These are phyloP conservation scores for Trichoderma reesei DNA, from an alignment of 495 filamentous ascomycete genomes.

Conservation along the genomic window DNA sequence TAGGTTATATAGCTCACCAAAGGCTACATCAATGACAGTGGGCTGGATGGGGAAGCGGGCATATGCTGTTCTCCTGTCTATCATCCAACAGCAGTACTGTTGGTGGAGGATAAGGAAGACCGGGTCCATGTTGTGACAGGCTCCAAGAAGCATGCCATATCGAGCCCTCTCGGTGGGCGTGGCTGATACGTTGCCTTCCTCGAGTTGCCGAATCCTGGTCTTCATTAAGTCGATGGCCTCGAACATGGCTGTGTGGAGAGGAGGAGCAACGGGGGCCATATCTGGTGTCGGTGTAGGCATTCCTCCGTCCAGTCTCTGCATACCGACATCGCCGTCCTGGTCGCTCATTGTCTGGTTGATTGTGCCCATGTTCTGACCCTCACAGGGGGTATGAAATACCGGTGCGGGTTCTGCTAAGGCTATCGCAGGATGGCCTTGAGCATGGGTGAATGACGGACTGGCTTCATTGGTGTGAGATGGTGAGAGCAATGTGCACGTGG, in stretches of 20 bases:
- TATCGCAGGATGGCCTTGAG: not conserved
- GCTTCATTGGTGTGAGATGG: slow-evolving; percentile 47
- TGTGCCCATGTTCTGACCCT: not conserved
- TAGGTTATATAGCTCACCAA: slow-evolving; percentile 27
- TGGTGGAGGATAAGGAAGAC: slow-evolving; percentile 64
- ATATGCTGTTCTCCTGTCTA: slow-evolving; percentile 11
- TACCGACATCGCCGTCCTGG: not conserved
- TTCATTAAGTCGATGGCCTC: not conserved
- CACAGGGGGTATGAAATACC: not conserved
- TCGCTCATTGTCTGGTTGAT: not conserved
- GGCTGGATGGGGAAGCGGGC: slow-evolving; percentile 5
- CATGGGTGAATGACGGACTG: slow-evolving; percentile 25
- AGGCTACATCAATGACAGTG: slow-evolving; percentile 23
- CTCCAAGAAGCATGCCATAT: slow-evolving; percentile 45
- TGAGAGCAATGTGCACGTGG: slow-evolving; percentile 35
- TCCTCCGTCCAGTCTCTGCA: not conserved
- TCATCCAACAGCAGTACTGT: slow-evolving; percentile 47
- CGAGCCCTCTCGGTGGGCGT: slow-evolving; percentile 40
- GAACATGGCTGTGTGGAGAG: not conserved
- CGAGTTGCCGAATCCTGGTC: not conserved
- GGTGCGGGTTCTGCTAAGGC: not conserved
- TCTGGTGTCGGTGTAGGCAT: not conserved
- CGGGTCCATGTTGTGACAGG: slow-evolving; percentile 43
- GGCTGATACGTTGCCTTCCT: not conserved
- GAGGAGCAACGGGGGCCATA: not conserved